Evolutionary conservation across 768 basidiomycete species (phyloP).

Genomic region (Termitomyces sp.): DNA sequence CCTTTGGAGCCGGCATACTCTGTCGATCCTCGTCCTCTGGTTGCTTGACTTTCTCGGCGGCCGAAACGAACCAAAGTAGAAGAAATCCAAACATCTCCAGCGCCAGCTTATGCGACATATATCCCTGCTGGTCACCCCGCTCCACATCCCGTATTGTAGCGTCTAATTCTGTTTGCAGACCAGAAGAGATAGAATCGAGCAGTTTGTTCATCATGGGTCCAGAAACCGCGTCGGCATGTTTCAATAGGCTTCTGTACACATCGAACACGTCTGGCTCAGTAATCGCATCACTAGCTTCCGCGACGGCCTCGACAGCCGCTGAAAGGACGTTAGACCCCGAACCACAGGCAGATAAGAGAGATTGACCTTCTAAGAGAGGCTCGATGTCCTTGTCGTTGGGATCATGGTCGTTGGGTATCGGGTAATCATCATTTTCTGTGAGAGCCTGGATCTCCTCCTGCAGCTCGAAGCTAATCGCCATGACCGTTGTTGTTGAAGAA

Average conservation of each 20-base stretch:
- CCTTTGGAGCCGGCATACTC: slow-evolving; percentile 36
- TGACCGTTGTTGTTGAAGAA: slow-evolving; percentile 47
- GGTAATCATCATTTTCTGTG: slow-evolving; percentile 55
- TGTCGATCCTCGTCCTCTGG: slow-evolving; percentile 35
- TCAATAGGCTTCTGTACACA: slow-evolving; percentile 76
- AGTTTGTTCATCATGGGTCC: slow-evolving; percentile 75
- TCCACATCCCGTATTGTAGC: slow-evolving; percentile 65
- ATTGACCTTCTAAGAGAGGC: slow-evolving; percentile 54
- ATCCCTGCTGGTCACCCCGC: slow-evolving; percentile 57
- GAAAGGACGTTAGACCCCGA: slow-evolving; percentile 8
- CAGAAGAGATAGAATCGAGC: slow-evolving; percentile 81
- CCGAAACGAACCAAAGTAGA: slow-evolving; percentile 83
- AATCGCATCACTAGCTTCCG: slow-evolving; percentile 71
- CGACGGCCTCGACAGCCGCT: slow-evolving; percentile 82
- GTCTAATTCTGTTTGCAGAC: slow-evolving; percentile 69
- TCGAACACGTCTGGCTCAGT: slow-evolving; percentile 69
- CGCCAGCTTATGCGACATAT: slow-evolving; percentile 59
- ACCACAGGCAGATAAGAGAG: background rate
- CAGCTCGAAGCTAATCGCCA: slow-evolving; percentile 58
- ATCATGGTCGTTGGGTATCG: slow-evolving; percentile 68
- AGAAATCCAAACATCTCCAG: slow-evolving; percentile 93
- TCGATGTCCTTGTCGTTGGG: slow-evolving; percentile 49
- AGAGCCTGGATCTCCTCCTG: slow-evolving; percentile 72
- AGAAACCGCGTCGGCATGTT: slow-evolving; percentile 59
- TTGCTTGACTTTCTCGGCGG: slow-evolving; percentile 72